Evolutionary conservation across 1,284 basidiomycete genomes (phyloP).

Genomic region (Anthracocystis setariae): DNA sequence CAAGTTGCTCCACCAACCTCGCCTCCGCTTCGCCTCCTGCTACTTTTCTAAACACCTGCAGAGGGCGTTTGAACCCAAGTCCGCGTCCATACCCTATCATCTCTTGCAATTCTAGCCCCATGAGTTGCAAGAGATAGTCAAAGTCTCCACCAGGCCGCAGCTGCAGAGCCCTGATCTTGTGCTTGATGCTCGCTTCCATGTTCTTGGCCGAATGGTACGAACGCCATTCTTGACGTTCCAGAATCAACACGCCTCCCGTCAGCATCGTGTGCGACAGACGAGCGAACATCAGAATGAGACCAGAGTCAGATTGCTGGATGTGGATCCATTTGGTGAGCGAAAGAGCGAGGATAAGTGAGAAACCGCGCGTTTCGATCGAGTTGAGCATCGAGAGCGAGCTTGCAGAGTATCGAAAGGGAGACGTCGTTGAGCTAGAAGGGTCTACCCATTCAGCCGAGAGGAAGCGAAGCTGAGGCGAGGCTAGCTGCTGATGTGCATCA

Average conservation of each 20-base stretch:
- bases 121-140: conserved; percentile 23
- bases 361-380: neutral
- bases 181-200: conserved; percentile 13
- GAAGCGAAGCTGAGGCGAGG: conserved; percentile 12
- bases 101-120: conserved; percentile 12
- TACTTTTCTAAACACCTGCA: conserved; percentile 26
- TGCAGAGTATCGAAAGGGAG: neutral
- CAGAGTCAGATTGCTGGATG: conserved; percentile 33
- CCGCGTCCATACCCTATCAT: conserved; percentile 18
- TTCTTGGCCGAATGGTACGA: conserved; percentile 28
- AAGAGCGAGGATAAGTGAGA: conserved; percentile 23
- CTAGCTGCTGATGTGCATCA: neutral
- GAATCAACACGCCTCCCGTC: conserved; percentile 12
- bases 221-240: conserved; percentile 39
- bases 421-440: neutral
- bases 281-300: conserved; percentile 24
- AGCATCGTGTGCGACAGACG: conserved; percentile 19
- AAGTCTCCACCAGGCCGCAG: conserved; percentile 35
- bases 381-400: neutral
- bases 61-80: conserved; percentile 20
- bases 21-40: neutral
- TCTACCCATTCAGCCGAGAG: conserved; percentile 26
- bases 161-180: conserved; percentile 24
- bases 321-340: conserved; percentile 53
- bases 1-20: neutral